Base-by-base conservation (phyloP, 2,329 filamentous ascomycete species). In the Neonectria magnoliae region DNA sequence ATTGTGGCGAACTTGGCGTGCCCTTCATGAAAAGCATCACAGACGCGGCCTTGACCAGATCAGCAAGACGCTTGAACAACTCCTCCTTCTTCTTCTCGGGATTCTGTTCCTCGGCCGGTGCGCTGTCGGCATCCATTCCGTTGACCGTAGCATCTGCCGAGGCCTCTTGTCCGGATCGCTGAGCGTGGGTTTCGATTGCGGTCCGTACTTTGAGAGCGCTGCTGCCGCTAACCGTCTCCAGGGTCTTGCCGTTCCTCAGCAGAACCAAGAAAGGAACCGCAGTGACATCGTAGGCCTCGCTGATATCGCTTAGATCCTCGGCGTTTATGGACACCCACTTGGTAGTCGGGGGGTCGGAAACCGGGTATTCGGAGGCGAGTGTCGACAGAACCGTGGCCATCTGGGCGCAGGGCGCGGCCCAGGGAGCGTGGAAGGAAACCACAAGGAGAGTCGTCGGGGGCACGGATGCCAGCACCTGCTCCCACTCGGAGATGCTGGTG, bases 1-100 rank as follows among this genome's bases (percentile, higher is more conserved):
- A 97, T 80, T 97, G 92, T 1, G 94, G 94, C 33, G 89, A 87
- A 69, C 90, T 93, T 0, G 94, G 94, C 3, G 93, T 97, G n/a
- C 94, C 94, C 83, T 97, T 97, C 93, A 97, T 97, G 81, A 99
- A 99, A 29, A 99, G 85, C 96, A 99, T 99, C 33, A 99, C 94
- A 0, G 94, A 93, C 33, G 96, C 95, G 5, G 96, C 96, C 83
- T 95, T 97, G 71, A 98, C 95, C 38, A 99, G 86, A 72, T 97
- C 92, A 20, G 82, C 87, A 41, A 99, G 84, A 33, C 95, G 87
- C 78, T 91, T 90, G 79, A 93, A 90, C 58, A 99, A 83, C 70
- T 97, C 94, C 78, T 98, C 93, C 81, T 95, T 95, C 54, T 87
- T 86, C 79, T 89, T 86, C 60, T 82, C 85, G 8, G 82, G 84